These are phyloP conservation scores for Passalora sequoiae DNA, from an alignment of 2,329 filamentous ascomycete genomes.

Conservation along the genomic window DNA sequence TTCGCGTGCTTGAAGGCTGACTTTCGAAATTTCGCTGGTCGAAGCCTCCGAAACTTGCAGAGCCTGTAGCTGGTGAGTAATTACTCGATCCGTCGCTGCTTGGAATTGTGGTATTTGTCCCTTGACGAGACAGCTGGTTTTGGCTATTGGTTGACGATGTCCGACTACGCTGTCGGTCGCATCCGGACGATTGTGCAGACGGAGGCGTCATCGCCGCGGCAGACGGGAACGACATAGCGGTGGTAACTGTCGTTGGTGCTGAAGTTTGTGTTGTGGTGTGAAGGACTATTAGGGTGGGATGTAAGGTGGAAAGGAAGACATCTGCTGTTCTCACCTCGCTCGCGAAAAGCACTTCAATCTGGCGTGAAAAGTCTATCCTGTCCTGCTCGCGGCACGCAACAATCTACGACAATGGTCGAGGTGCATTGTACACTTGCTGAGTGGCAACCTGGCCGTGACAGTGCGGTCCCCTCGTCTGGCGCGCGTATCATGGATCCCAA, in stretches of 20 bases:
- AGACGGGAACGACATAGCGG: conserved; percentile 3
- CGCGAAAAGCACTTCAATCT: neutral
- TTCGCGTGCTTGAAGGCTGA: too few species aligned
- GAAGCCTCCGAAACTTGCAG: too few species aligned
- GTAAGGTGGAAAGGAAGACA: neutral
- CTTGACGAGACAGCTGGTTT: too few species aligned
- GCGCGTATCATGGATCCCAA: neutral
- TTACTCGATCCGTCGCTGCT: too few species aligned
- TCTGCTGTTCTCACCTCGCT: conserved; percentile 2
- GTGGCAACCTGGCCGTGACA: neutral
- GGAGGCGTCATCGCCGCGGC: neutral
- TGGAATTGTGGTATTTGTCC: too few species aligned
- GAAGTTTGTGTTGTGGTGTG: conserved; percentile 1
- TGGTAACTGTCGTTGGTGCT: neutral
- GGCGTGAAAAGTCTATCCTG: neutral
- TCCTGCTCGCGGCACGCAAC: neutral
- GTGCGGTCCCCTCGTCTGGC: neutral
- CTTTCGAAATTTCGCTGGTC: too few species aligned
- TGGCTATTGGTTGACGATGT: neutral
- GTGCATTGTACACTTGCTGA: neutral
- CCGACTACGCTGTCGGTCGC: neutral
- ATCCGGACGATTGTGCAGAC: too few species aligned
- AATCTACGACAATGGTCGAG: neutral
- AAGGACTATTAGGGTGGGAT: neutral
- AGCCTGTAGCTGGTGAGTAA: too few species aligned